Evolutionary conservation across 305 asterid species (phyloP).

Genomic region (Ruellia speciosa): DNA sequence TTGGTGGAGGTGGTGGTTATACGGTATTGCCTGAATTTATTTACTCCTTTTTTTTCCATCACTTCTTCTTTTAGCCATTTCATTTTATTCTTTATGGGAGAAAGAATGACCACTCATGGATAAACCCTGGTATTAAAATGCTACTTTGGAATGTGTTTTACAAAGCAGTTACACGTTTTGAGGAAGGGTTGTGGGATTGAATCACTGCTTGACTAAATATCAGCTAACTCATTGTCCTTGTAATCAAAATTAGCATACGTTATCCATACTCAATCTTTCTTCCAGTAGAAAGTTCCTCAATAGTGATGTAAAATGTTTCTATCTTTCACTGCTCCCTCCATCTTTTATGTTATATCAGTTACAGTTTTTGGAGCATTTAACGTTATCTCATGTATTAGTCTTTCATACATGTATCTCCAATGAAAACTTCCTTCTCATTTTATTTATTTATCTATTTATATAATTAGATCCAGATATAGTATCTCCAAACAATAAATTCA

Average conservation of each 20-base stretch:
- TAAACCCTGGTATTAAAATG: conserved; percentile 8
- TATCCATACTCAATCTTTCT: no score
- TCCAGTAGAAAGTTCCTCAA: no score
- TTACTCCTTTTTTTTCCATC: neutral
- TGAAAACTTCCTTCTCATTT: conserved; percentile 5
- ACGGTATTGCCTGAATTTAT: conserved; percentile 47
- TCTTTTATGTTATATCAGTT: conserved; percentile 1
- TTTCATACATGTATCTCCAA: conserved; percentile 1
- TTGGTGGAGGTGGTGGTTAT: conserved; percentile 86
- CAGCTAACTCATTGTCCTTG: conserved; percentile 8
- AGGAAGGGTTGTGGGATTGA: conserved; percentile 2
- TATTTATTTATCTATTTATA: neutral
- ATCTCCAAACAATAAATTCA: conserved; percentile 12
- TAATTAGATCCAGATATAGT: neutral
- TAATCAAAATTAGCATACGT: neutral
- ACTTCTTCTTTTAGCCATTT: conserved; percentile 2
- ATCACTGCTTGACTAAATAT: conserved; percentile 10
- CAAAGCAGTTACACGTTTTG: conserved; percentile 6
- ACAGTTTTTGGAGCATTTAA: conserved; percentile 11
- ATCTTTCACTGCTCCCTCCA: no score
- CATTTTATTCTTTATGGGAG: conserved; percentile 7
- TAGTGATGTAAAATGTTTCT: no score
- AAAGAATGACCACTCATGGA: neutral
- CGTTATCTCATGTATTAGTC: neutral
- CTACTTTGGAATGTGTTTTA: conserved; percentile 5